phyloP scores from a whole-genome alignment of 2,329 filamentous ascomycete species.

The Zymoseptoria passerinii region DNA sequence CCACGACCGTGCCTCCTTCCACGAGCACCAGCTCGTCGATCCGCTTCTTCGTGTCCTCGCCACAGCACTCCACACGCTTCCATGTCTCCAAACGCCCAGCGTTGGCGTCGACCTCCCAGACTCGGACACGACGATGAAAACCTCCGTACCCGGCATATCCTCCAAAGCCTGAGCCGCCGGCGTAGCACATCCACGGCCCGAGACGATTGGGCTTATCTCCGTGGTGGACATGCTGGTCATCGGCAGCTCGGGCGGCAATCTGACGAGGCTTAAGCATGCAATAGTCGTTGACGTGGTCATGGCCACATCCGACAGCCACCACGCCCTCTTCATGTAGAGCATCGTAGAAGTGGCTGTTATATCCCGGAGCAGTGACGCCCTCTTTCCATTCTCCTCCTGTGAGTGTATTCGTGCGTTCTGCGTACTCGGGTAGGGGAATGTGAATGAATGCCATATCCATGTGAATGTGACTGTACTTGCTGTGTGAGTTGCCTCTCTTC shows the following conservation, averaged over 20 bases:
- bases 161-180: constrained; percentile 81
- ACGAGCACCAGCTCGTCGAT: constrained; percentile 55
- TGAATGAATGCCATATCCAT: constrained; percentile 97
- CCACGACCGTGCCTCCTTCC: constrained; percentile 48
- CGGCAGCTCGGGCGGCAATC: constrained; percentile 3
- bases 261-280: constrained; percentile 55
- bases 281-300: constrained; percentile 97
- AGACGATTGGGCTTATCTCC: constrained; percentile 12
- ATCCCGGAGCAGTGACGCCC: constrained; percentile 74
- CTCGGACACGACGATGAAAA: constrained; percentile 71
- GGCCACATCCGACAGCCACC: constrained; percentile 80
- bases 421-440: constrained; percentile 88
- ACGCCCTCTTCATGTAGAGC: constrained; percentile 80
- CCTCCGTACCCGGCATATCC: constrained; percentile 88
- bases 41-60: constrained; percentile 41
- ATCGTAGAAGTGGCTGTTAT: constrained; percentile 88
- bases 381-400: constrained; percentile 69
- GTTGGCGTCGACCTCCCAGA: constrained; percentile 93
- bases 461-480: constrained; percentile 83
- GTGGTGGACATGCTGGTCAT: constrained; percentile 2
- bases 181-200: constrained; percentile 93
- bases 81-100: constrained; percentile 82
- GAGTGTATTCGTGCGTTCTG: constrained; percentile 47
- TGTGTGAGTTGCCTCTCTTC: constrained; percentile 48
- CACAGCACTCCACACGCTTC: constrained; percentile 68